phyloP scores from a whole-genome alignment of 192 early-diverging fungal species.

The Mortierella claussenii region DNA sequence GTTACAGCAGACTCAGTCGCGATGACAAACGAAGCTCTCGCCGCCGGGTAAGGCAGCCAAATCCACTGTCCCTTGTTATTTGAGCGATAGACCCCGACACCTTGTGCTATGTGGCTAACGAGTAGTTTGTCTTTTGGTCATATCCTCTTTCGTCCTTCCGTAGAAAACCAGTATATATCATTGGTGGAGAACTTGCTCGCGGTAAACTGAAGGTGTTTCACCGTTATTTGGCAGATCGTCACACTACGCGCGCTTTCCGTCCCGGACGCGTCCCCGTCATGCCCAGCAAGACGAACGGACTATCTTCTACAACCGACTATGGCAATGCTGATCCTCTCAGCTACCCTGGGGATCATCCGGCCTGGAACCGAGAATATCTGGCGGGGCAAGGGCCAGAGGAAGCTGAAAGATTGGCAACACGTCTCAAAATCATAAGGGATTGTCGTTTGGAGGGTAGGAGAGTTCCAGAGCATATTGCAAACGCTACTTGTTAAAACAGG shows the following conservation, averaged over 20 bases:
- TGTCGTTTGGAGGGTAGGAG: conserved; percentile 21
- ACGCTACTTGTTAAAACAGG: conserved; percentile 30
- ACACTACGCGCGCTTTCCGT: conserved; percentile 42
- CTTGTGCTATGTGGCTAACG: neutral
- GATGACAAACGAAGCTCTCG: conserved; percentile 51
- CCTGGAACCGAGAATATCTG: conserved; percentile 17
- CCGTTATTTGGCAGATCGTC: conserved; percentile 21
- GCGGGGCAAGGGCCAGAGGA: conserved; percentile 29
- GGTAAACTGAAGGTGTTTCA: conserved; percentile 49
- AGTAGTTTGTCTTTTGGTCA: neutral
- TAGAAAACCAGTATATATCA: conserved; percentile 47
- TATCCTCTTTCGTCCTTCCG: conserved; percentile 4
- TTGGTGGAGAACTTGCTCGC: conserved; percentile 37
- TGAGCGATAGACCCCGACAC: no score
- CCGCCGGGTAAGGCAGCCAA: conserved; percentile 25
- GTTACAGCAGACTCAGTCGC: conserved; percentile 47
- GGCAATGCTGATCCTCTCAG: conserved; percentile 42
- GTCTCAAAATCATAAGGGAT: conserved; percentile 30
- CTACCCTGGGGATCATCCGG: conserved; percentile 42
- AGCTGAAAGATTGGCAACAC: conserved; percentile 15
- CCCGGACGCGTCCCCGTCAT: conserved; percentile 33
- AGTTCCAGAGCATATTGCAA: conserved; percentile 22
- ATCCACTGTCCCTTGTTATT: neutral
- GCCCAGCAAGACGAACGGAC: neutral
- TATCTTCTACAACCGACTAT: neutral